phyloP scores from a whole-genome alignment of 1,284 basidiomycete genomes.

The Ceratobasidium sp. region DNA sequence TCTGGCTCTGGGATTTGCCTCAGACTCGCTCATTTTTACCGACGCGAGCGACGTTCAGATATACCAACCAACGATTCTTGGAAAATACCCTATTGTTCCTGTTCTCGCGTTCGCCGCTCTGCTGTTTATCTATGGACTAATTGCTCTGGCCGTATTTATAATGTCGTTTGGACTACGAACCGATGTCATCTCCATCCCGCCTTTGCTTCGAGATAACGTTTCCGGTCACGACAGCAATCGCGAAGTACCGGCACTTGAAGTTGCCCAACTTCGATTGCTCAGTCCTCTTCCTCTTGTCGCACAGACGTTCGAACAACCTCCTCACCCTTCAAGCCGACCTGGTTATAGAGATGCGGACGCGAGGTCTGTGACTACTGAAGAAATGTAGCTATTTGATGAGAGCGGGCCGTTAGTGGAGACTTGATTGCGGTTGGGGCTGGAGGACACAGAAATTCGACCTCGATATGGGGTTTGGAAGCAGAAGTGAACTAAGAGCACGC shows the following conservation, averaged over 20 bases:
- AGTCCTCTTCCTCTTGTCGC: not conserved
- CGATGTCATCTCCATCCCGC: not conserved
- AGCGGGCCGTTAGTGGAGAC: not conserved
- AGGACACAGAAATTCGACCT: not conserved
- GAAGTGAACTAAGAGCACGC: too few relatives aligned
- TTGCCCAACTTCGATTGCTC: not conserved
- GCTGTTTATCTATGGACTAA: not conserved
- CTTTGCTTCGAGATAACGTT: not conserved
- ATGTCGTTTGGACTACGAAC: not conserved
- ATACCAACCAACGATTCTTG: not conserved
- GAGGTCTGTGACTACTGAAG: not conserved
- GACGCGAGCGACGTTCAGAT: not conserved
- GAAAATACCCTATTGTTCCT: not conserved
- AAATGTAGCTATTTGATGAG: not conserved
- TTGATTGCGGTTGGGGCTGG: not conserved
- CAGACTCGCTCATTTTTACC: not conserved
- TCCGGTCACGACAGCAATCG: not conserved
- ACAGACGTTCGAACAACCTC: not conserved
- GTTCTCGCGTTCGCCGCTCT: not conserved
- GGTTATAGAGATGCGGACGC: not conserved
- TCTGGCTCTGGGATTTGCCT: not conserved
- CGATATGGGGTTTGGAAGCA: not conserved
- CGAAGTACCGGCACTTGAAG: not conserved
- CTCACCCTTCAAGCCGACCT: not conserved
- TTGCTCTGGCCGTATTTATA: not conserved